Percentiles rank a stretch among this genome's conserved stretches.
phyloP scores from a whole-genome alignment of 2,329 filamentous ascomycete species.

The Kalaharituber pfeilii region DNA sequence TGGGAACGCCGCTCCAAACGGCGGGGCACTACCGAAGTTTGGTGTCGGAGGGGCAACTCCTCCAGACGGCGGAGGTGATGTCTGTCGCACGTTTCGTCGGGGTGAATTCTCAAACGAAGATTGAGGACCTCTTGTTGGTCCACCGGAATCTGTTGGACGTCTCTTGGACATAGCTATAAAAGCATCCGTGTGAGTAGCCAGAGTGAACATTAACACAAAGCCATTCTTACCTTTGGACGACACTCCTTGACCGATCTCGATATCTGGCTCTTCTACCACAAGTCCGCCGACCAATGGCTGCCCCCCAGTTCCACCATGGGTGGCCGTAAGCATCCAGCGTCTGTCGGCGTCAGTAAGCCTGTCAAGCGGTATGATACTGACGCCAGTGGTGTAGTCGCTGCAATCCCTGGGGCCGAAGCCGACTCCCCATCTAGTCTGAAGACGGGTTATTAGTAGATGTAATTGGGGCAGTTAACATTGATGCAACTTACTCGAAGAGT shows the following conservation, averaged over 20 bases:
- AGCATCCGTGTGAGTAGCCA: neutral
- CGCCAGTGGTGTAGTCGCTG: slow-evolving; percentile 80
- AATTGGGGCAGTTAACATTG: neutral
- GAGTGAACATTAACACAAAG: neutral
- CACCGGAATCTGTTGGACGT: slow-evolving; percentile 19
- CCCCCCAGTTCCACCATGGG: slow-evolving; percentile 83
- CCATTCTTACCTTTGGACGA: slow-evolving; percentile 65
- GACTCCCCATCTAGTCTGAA: slow-evolving; percentile 84
- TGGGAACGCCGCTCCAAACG: slow-evolving; percentile 13
- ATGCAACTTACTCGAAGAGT: slow-evolving; percentile 47
- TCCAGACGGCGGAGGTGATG: slow-evolving; percentile 8
- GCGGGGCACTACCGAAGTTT: slow-evolving; percentile 8
- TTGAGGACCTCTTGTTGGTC: slow-evolving; percentile 16
- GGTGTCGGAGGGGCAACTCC: slow-evolving; percentile 18
- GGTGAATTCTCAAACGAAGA: slow-evolving; percentile 16
- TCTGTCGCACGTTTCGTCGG: slow-evolving; percentile 4
- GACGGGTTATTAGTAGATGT: slow-evolving; percentile 15
- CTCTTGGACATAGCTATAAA: slow-evolving; percentile 17
- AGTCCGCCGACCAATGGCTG: slow-evolving; percentile 62
- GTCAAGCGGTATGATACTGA: slow-evolving; percentile 84
- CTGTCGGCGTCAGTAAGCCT: slow-evolving; percentile 89
- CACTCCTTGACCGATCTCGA: slow-evolving; percentile 93
- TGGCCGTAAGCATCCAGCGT: slow-evolving; percentile 91
- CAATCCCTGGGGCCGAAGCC: slow-evolving; percentile 94
- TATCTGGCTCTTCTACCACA: slow-evolving; percentile 91